Conservation (phyloP, 2,329 filamentous ascomycete genomes). For the Arthrobotrys musiformis region DNA sequence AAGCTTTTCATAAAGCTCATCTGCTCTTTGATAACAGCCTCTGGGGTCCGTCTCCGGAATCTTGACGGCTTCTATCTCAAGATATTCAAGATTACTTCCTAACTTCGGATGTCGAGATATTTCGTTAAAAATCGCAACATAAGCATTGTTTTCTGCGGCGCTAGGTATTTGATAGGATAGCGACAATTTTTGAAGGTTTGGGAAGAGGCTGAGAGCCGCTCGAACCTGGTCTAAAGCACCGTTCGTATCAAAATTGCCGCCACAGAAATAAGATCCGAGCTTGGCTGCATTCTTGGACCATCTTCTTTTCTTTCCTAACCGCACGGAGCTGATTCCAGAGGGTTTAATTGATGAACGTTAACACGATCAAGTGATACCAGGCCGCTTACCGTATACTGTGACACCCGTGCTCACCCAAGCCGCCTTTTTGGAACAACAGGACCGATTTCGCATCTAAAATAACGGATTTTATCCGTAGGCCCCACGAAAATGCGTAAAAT, state of each 20-base stretch:
- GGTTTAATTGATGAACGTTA: not conserved
- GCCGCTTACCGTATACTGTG: not conserved
- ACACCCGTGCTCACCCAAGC: not conserved
- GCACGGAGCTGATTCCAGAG: not conserved
- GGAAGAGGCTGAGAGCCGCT: not conserved
- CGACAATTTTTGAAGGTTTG: not conserved
- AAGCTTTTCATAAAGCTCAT: not conserved
- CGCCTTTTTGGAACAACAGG: not conserved
- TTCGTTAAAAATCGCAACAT: not conserved
- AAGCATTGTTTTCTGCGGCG: constrained; percentile 5
- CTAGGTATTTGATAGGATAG: not conserved
- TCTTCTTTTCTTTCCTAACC: not conserved
- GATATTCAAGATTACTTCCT: not conserved
- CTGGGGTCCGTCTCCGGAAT: not conserved
- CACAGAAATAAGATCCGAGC: not conserved
- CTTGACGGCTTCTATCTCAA: not conserved
- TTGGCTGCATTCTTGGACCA: not conserved
- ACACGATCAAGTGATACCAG: not conserved
- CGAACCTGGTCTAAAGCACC: not conserved
- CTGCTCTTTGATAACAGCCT: not conserved
- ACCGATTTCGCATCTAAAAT: not conserved
- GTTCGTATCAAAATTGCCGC: not conserved
- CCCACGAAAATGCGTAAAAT: not conserved
- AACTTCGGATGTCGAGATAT: not conserved
- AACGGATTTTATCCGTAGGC: not conserved